Evolutionary conservation across 2,329 filamentous ascomycete genomes (phyloP), one percentile per base, ranked within the genome.

Genomic region (Monilinia vaccinii-corymbosi): DNA sequence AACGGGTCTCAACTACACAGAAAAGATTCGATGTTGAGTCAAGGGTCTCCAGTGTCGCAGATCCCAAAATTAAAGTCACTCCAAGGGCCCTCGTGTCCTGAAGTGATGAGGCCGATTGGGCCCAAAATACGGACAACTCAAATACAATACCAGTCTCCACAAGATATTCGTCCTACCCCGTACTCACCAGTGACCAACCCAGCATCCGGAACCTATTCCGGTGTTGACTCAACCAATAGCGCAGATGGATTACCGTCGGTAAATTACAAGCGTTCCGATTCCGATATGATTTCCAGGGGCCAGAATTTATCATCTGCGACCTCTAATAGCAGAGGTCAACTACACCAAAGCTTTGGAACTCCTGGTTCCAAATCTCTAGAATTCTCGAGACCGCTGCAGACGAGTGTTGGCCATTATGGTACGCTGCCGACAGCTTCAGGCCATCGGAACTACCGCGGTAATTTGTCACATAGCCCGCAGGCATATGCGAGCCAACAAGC

Each of bases 1-100:
- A 88, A 89, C 70, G 88, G 88, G 53, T 91, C 88, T 21, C 85
- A 89, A 63, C 75, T 91, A 58, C 86, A 86, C 71, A 84, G 87
- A 60, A 89, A 88, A 73, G 88, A 91, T 70, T 84, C 81, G 16
- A 79, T 86, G 70, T 76, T 85, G 28, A 66, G 67, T 28, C 69
- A 83, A 65, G 68, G 70, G 36, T 80, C 78, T 10, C 64, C 66
- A 49, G 55, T 63, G 5, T 63, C 62, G 18, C 68, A 71, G 11
- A 61, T 60, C 28, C 58, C 60, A 9, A 67, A 68, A 38, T 51
- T 66, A 10, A 55, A 68, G 25, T 63, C 65, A 32, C 53, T 61
- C 50, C 67, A 66, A 63, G 66, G 65, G 13, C 68, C 69, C 28
- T 49, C 63, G 34, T 72, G 70, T 21, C 71, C 71, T 23, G 71